Percentiles rank a stretch among this genome's conserved stretches.
These are phyloP conservation scores for Begonia masoniana DNA, from an alignment of 306 rosid genomes.

Conservation along the genomic window DNA sequence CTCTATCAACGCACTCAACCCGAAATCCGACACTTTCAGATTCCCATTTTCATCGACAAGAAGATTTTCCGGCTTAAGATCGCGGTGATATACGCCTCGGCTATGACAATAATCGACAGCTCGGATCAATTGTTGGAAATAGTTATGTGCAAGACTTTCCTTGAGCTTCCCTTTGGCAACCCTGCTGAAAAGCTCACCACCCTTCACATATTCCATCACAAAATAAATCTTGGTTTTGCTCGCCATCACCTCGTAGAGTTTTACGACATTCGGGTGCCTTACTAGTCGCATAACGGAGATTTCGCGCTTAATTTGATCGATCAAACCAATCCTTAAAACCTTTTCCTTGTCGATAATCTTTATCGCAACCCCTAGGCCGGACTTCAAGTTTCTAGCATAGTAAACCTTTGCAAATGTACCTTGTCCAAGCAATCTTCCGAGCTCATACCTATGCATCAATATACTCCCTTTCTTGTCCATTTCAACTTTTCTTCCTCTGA, in stretches of 20 bases:
- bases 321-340: constrained; percentile 18
- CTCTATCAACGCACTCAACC: constrained; percentile 39
- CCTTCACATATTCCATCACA: constrained; percentile 40
- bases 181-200: constrained; percentile 35
- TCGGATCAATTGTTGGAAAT: constrained; percentile 33
- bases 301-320: constrained; percentile 26
- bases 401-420: constrained; percentile 47
- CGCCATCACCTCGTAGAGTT: constrained; percentile 45
- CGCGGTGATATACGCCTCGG: constrained; percentile 49
- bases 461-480: constrained; percentile 29
- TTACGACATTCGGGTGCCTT: constrained; percentile 32
- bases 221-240: constrained; percentile 34
- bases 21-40: constrained; percentile 38
- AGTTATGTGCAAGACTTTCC: constrained; percentile 32
- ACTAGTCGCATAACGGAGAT: constrained; percentile 33
- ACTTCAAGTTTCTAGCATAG: constrained; percentile 22
- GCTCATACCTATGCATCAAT: constrained; percentile 37
- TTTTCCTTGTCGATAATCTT: constrained; percentile 36
- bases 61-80: constrained; percentile 45
- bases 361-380: constrained; percentile 32
- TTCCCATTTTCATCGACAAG: constrained; percentile 37
- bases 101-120: constrained; percentile 52
- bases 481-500: not conserved
- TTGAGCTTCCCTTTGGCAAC: constrained; percentile 31
- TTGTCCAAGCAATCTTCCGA: constrained; percentile 42